Percentiles rank a stretch among this genome's conserved stretches.
phyloP scores from a whole-genome alignment of 768 basidiomycete genomes.

The Naematelia aurantialba region DNA sequence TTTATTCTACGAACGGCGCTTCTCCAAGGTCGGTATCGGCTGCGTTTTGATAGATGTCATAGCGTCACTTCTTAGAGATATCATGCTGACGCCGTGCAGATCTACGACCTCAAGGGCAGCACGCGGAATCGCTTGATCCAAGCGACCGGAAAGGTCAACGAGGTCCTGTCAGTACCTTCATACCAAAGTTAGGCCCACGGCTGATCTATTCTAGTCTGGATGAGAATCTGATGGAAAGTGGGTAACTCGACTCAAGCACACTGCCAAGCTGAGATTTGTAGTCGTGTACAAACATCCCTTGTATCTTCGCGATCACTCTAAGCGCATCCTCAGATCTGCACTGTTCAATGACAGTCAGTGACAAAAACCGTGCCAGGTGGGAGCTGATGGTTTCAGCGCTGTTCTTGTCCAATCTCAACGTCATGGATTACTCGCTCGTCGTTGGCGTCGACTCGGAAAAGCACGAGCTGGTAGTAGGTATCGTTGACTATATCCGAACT shows the following conservation, averaged over 20 bases:
- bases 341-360: slow-evolving; percentile 75
- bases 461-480: slow-evolving; percentile 90
- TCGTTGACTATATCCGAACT: slow-evolving; percentile 71
- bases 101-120: slow-evolving; percentile 96
- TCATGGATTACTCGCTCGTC: slow-evolving; percentile 89
- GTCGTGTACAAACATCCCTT: slow-evolving; percentile 83
- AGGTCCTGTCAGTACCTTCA: slow-evolving; percentile 66
- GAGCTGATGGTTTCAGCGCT: slow-evolving; percentile 54
- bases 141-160: slow-evolving; percentile 82
- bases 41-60: neutral
- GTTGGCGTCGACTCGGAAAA: slow-evolving; percentile 87
- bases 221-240: slow-evolving; percentile 90
- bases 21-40: slow-evolving; percentile 63
- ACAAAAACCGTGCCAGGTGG: neutral
- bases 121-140: slow-evolving; percentile 89
- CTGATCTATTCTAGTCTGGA: slow-evolving; percentile 57
- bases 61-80: neutral
- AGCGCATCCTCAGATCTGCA: slow-evolving; percentile 83
- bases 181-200: neutral
- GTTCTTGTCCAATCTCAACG: slow-evolving; percentile 87
- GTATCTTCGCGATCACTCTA: slow-evolving; percentile 93
- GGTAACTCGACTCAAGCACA: slow-evolving; percentile 39
- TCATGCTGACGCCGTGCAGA: slow-evolving; percentile 54
- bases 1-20: slow-evolving; percentile 79
- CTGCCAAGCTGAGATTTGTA: slow-evolving; percentile 45